Base-by-base conservation (phyloP, 768 basidiomycete genomes). In the Suillus ampliporus region DNA sequence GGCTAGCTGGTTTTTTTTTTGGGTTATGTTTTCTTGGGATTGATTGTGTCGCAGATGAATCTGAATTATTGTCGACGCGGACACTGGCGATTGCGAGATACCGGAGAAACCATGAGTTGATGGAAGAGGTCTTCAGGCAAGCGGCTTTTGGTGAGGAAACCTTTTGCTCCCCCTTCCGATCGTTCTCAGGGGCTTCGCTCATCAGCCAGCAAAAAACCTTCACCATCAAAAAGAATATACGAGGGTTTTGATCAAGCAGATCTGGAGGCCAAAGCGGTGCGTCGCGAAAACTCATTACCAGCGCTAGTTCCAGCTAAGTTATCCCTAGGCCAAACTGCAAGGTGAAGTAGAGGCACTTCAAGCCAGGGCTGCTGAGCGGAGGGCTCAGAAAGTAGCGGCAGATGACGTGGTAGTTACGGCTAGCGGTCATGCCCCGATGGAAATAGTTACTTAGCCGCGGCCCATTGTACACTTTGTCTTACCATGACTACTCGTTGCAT, bases 41-140 rank as follows among this genome's bases (percentile, higher is more conserved):
- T 26, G 28, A 58, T 44, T 21, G n/a, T 51, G 37, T 26, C 41
- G n/a, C 11, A 84, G 88, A 91, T 67, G 90, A 91, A 64, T 76
- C 81, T 26, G 91, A 93, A 62, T 79, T 82, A 63, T 89, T 93
- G 62, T 89, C 92, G 0, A 86, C 89, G 2, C 83, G 89, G 47
- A 85, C 90, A 3, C 80, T 93, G 17, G 89, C 92, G 8, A 69
- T 90, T 40, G 83, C 86, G 19, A 82, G 92, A 40, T 94, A 92
- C 70, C 84, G 82, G 66, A 86, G 91, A 7, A 94, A 94, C 68
- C 91, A 94, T 68, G 92, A 92, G 48, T 79, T 89, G 63, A 94
- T 94, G 91, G 89, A 89, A 69, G 89, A 89, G 47, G 89, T 94
- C 2, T 93, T 94, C 74, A 82, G 80, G 65, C 83, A 85, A 66